These are phyloP conservation scores for Lactarius tabidus DNA, from an alignment of 768 basidiomycete genomes.

Conservation along the genomic window DNA sequence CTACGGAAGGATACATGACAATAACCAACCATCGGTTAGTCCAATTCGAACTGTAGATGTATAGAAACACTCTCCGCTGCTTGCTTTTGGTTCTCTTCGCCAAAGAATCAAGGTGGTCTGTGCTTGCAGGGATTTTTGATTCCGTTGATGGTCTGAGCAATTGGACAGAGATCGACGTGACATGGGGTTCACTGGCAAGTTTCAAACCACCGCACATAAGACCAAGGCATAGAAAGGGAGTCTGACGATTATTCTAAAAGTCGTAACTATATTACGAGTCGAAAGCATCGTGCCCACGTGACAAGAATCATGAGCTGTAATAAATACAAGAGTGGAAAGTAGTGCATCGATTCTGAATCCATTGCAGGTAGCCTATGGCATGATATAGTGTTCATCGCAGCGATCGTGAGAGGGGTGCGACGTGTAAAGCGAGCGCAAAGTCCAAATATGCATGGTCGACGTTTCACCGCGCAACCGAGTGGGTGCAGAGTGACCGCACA, in stretches of 20 bases:
- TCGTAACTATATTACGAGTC: no score
- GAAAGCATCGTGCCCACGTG: background rate
- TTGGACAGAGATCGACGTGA: background rate
- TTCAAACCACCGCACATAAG: no score
- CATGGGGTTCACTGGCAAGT: background rate
- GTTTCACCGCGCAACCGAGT: background rate
- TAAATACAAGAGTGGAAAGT: background rate
- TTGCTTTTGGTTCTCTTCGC: no score
- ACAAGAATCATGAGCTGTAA: background rate
- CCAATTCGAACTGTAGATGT: background rate
- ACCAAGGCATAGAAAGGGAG: background rate
- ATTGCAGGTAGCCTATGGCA: background rate
- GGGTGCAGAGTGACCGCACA: background rate
- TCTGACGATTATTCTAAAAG: background rate
- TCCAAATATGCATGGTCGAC: background rate
- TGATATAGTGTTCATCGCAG: background rate
- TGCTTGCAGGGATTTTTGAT: no score
- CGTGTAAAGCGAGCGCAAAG: background rate
- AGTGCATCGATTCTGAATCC: background rate
- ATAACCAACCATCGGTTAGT: background rate
- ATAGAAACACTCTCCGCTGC: background rate
- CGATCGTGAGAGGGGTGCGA: background rate
- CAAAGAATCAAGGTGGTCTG: no score
- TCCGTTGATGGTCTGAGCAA: no score
- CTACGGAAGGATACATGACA: background rate